Percentiles rank a stretch among this genome's conserved stretches.
Evolutionary conservation across 2,329 filamentous ascomycete genomes (phyloP).

Genomic region (Mycosphaerella sp.): DNA sequence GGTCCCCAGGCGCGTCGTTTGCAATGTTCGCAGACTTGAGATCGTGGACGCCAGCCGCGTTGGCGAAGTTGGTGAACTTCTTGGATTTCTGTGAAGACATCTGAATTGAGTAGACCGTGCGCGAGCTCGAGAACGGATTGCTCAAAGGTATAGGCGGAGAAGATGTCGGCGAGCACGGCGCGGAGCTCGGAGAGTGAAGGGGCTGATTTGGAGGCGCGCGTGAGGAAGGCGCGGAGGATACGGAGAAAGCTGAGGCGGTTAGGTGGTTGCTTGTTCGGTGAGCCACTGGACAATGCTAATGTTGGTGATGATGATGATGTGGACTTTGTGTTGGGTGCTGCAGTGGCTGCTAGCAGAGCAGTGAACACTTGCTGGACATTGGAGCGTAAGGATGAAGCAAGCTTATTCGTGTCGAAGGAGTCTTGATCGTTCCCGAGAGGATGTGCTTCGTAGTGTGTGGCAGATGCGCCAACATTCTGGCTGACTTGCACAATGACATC

Average conservation of each 20-base stretch:
- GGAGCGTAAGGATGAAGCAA: conserved; percentile 63
- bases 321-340: conserved; percentile 37
- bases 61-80: conserved; percentile 68
- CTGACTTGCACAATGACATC: conserved; percentile 54
- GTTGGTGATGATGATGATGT: conserved; percentile 12
- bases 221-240: conserved; percentile 81
- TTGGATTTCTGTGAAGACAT: conserved; percentile 76
- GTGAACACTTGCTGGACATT: conserved; percentile 89
- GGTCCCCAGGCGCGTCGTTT: conserved; percentile 80
- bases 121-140: conserved; percentile 76
- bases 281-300: background rate
- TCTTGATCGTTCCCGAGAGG: conserved; percentile 24
- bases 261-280: conserved; percentile 18
- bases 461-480: conserved; percentile 35
- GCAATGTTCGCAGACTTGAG: conserved; percentile 83
- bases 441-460: conserved; percentile 29
- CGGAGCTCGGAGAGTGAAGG: conserved; percentile 84
- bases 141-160: conserved; percentile 92
- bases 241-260: conserved; percentile 70
- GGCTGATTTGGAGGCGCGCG: conserved; percentile 70
- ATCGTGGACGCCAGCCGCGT: conserved; percentile 80
- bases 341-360: conserved; percentile 71
- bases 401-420: conserved; percentile 51
- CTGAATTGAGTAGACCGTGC: conserved; percentile 78
- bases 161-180: conserved; percentile 78